phyloP scores from a whole-genome alignment of 345 rosid genomes.

The Chamaenerion angustifolium region DNA sequence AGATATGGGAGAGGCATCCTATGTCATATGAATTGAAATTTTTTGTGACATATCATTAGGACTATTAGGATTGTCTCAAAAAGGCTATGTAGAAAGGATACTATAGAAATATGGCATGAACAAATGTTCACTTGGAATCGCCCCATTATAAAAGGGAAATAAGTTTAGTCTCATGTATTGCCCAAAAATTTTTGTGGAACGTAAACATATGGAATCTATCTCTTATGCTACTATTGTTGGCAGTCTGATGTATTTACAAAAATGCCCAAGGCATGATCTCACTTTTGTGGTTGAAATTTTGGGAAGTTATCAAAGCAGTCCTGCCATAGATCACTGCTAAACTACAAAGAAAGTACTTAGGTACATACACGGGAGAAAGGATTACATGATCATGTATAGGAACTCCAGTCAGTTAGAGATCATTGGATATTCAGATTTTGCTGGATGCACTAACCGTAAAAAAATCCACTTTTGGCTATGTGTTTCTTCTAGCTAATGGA shows the following conservation, averaged over 20 bases:
- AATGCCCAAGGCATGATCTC: background rate
- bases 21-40: too few species aligned
- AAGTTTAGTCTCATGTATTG: background rate
- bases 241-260: slow-evolving; percentile 2
- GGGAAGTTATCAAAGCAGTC: slow-evolving; percentile 1
- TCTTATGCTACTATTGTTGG: background rate
- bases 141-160: background rate
- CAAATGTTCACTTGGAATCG: background rate
- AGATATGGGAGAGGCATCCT: too few species aligned
- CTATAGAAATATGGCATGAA: slow-evolving; percentile 1
- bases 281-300: background rate
- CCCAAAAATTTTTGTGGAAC: background rate
- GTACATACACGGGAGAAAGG: background rate
- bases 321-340: background rate
- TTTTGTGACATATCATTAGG: background rate
- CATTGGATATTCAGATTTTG: slow-evolving; percentile 4
- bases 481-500: too few species aligned
- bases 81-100: slow-evolving; percentile 1
- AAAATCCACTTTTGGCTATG: background rate
- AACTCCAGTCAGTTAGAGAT: slow-evolving; percentile 6
- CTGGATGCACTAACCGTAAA: background rate
- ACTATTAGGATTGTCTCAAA: slow-evolving; percentile 1
- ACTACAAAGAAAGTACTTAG: background rate
- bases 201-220: background rate
- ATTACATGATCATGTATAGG: slow-evolving; percentile 1